These are phyloP conservation scores for Colletotrichum kahawae DNA, from an alignment of 2,329 filamentous ascomycete genomes.

Conservation along the genomic window DNA sequence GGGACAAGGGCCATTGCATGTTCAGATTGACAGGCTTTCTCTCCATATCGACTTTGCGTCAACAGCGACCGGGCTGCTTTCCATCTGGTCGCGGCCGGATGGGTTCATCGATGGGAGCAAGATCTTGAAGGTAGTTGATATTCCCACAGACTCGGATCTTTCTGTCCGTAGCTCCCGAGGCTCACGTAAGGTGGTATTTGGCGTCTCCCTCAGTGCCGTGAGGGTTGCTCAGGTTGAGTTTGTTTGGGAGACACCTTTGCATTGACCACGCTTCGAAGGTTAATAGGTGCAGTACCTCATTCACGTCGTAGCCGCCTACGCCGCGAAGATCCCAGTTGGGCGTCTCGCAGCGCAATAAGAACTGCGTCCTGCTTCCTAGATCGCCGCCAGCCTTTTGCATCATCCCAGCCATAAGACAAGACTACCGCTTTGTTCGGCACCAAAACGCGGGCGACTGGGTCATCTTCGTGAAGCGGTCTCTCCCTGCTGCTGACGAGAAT, in stretches of 20 bases:
- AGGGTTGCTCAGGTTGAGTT: not conserved
- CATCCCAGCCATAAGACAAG: too few relatives aligned
- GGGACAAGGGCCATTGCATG: not conserved
- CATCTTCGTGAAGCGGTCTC: too few relatives aligned
- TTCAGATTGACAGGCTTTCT: not conserved
- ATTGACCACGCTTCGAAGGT: not conserved
- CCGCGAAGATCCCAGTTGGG: too few relatives aligned
- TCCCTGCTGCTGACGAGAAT: too few relatives aligned
- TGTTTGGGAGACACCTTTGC: not conserved
- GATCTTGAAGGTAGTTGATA: not conserved
- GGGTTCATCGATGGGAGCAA: not conserved
- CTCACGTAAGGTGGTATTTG: not conserved
- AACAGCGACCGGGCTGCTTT: not conserved
- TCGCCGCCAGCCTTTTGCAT: too few relatives aligned
- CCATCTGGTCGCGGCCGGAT: not conserved
- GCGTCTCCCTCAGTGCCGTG: not conserved
- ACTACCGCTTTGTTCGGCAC: too few relatives aligned
- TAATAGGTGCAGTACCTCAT: not conserved
- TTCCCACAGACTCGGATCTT: not conserved
- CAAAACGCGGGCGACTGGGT: too few relatives aligned
- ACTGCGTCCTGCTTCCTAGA: too few relatives aligned
- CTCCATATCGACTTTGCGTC: not conserved
- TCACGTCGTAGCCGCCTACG: too few relatives aligned
- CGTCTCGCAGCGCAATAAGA: too few relatives aligned
- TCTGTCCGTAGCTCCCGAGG: not conserved